Evolutionary conservation across 2,329 filamentous ascomycete species (phyloP).

Genomic region (Cercospora zeae-maydis): DNA sequence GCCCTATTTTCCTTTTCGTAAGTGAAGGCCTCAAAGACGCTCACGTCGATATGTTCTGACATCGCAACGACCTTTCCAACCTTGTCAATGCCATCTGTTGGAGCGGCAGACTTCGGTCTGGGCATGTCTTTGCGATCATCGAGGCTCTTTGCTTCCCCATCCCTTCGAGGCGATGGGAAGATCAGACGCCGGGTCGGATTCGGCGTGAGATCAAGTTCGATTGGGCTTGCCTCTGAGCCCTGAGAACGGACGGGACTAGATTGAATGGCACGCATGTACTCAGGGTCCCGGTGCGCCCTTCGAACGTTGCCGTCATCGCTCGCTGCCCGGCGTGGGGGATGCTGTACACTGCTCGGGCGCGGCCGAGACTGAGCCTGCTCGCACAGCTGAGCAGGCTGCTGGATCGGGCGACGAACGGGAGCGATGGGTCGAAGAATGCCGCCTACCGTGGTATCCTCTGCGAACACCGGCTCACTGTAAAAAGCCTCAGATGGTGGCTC

Average conservation of each 20-base stretch:
- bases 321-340: constrained; percentile 27
- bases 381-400: background rate
- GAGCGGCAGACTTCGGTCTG: constrained; percentile 14
- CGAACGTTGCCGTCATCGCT: constrained; percentile 32
- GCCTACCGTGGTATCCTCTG: constrained; percentile 23
- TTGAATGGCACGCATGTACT: constrained; percentile 54
- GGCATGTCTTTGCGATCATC: constrained; percentile 42
- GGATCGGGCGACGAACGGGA: constrained; percentile 23
- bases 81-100: constrained; percentile 9
- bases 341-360: constrained; percentile 49
- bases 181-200: constrained; percentile 66
- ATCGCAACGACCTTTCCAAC: constrained; percentile 17
- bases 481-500: constrained; percentile 35
- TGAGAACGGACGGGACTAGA: constrained; percentile 57
- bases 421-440: constrained; percentile 1
- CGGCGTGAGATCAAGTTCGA: constrained; percentile 54
- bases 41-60: constrained; percentile 22
- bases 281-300: constrained; percentile 31
- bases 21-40: constrained; percentile 38
- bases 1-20: constrained; percentile 58
- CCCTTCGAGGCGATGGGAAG: constrained; percentile 72
- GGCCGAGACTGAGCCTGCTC: constrained; percentile 20
- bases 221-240: constrained; percentile 44
- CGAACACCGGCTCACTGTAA: constrained; percentile 31
- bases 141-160: constrained; percentile 59